Percentiles rank a stretch among this genome's conserved stretches.
phyloP scores from a whole-genome alignment of 2,329 filamentous ascomycete genomes.

The Penicillium sumatraense region DNA sequence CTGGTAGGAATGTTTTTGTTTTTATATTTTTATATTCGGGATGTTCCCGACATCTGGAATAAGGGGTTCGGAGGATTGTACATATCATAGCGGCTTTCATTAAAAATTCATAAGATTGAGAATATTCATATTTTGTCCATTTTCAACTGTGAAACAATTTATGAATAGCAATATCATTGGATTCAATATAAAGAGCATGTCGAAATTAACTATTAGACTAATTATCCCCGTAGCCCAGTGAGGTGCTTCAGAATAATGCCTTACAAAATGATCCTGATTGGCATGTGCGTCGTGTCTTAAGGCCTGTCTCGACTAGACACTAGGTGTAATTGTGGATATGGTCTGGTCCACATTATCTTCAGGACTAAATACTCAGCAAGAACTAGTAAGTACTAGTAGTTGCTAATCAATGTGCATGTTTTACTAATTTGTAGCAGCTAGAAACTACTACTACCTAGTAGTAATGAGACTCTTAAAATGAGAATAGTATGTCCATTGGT shows the following conservation, averaged over 20 bases:
- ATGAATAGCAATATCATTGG: neutral
- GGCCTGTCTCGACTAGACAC: neutral
- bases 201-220: neutral
- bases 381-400: too few relatives aligned
- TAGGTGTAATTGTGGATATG: too few relatives aligned
- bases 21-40: too few relatives aligned
- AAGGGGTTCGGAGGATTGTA: constrained; percentile 13
- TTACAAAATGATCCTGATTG: neutral
- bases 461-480: too few relatives aligned
- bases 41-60: too few relatives aligned
- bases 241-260: neutral
- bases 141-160: neutral
- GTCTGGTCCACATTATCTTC: too few relatives aligned
- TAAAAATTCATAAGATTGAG: neutral
- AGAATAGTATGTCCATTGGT: neutral
- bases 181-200: neutral
- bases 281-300: neutral
- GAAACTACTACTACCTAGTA: too few relatives aligned
- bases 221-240: neutral
- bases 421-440: too few relatives aligned
- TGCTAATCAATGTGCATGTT: too few relatives aligned
- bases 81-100: constrained; percentile 1
- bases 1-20: too few relatives aligned
- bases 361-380: too few relatives aligned
- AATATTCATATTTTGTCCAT: neutral